Evolutionary conservation across 169 alveolate genomes (phyloP), one percentile per base, ranked within the genome.

Genomic region (Eimeria nieschulzi): DNA sequence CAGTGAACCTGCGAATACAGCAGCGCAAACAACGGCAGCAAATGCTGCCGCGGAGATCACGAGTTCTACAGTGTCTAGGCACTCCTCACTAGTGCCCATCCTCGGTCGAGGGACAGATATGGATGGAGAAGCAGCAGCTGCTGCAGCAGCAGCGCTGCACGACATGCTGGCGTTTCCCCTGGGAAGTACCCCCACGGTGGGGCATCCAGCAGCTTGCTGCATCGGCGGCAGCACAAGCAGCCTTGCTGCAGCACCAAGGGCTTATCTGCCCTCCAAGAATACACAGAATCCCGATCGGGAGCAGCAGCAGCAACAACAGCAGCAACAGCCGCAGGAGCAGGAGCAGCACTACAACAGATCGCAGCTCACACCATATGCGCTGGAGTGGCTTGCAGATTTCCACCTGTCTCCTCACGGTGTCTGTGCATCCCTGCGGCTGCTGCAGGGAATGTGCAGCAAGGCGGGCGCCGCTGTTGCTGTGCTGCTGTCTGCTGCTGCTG

Each of bases 361-460:
- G 56, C 55, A 39, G n/a, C 12, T 33, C 21, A 1, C 55, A 9
- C 82, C n/a, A 23, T 59, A 19, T 19, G n/a, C 83, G 23, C 64
- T 33, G 15, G 9, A 17, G 21, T 76, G 85, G 85, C 39, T 19
- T 5, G 25, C 51, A 25, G 85, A 59, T 25, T 9, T 53, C 17
- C 85, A 53, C 19, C n/a, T 59, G 13, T 76, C 85, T 17, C 85
- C 85, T 76, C 70, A 53, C 51, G 85, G 26, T 53, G 85, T 68
- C 21, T 51, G 70, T 51, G 85, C 70, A 6, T 23, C 85, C 9
- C 70, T 76, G 68, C 70, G 70, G 9, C 70, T 53, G 64, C 85
- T 76, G 85, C 70, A 55, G 70, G 70, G 53, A 13, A 19, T 5
- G 5, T 53, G 85, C 70, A 23, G 23, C 21, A 54, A 76, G 56